Percentiles rank a stretch among this genome's conserved stretches.
Conservation (phyloP, 1,139 yeast genomes). For the Suhomyces ambrosiae region DNA sequence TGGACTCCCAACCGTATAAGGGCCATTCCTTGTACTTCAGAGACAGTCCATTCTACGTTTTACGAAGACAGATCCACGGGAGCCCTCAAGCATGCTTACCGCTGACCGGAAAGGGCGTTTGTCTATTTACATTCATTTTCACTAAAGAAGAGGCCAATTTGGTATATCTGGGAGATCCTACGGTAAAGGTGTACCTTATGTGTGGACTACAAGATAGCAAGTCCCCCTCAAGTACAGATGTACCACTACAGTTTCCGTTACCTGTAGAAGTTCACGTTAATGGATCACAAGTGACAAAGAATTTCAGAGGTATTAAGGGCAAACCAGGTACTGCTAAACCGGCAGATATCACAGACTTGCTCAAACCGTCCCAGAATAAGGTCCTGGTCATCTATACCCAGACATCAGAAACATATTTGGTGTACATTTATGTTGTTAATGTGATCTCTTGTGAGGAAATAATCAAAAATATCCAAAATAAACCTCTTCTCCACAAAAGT, state of each 20-base stretch:
- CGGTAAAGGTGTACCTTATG: conserved; percentile 43
- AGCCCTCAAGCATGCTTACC: conserved; percentile 44
- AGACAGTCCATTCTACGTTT: conserved; percentile 54
- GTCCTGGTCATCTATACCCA: conserved; percentile 57
- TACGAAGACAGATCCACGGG: conserved; percentile 46
- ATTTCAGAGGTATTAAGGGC: conserved; percentile 61
- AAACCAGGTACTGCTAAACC: conserved; percentile 68
- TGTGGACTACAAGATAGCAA: conserved; percentile 43
- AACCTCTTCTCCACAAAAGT: conserved; percentile 50
- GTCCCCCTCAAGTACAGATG: conserved; percentile 35
- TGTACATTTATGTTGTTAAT: conserved; percentile 58
- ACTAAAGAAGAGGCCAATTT: conserved; percentile 38
- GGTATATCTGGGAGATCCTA: conserved; percentile 25
- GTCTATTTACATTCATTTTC: conserved; percentile 41
- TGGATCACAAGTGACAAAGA: conserved; percentile 45
- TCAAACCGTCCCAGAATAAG: conserved; percentile 37
- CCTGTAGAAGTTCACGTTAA: conserved; percentile 61
- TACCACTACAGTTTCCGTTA: conserved; percentile 55
- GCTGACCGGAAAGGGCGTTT: conserved; percentile 42
- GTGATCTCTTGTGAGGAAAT: conserved; percentile 41
- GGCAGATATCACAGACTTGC: conserved; percentile 55
- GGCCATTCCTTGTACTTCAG: conserved; percentile 48
- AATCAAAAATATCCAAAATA: conserved; percentile 27
- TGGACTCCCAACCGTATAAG: conserved; percentile 23
- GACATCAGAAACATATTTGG: conserved; percentile 43